These are phyloP conservation scores for Paecilomyces dactylethromorphus DNA, from an alignment of 2,329 filamentous ascomycete genomes.

Conservation along the genomic window DNA sequence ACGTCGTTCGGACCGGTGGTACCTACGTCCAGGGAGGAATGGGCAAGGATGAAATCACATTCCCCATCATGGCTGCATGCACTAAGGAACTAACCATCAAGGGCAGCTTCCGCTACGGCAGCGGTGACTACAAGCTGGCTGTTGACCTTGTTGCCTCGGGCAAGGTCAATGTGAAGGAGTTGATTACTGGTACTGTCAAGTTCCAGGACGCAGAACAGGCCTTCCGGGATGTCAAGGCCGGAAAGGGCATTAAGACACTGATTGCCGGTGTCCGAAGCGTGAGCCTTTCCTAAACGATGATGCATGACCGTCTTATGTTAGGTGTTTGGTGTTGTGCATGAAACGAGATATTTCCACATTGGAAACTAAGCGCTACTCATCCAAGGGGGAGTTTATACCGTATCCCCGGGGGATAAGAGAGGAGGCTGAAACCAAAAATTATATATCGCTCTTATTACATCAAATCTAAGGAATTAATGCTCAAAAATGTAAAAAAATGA, in stretches of 20 bases:
- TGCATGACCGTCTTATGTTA: neutral
- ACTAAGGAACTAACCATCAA: slow-evolving; percentile 81
- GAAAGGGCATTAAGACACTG: slow-evolving; percentile 53
- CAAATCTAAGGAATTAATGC: neutral
- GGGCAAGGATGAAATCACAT: slow-evolving; percentile 79
- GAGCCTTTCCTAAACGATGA: neutral
- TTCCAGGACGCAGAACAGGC: slow-evolving; percentile 81
- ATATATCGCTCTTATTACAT: neutral
- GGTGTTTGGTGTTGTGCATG: neutral
- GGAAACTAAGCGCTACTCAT: neutral
- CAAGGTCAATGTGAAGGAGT: slow-evolving; percentile 66
- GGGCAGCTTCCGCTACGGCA: slow-evolving; percentile 84
- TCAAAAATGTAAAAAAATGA: neutral
- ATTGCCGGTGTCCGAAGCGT: slow-evolving; percentile 32
- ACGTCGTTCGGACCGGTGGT: slow-evolving; percentile 64
- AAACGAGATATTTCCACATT: neutral
- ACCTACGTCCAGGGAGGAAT: slow-evolving; percentile 83
- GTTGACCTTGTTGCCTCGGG: slow-evolving; percentile 68
- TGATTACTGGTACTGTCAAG: slow-evolving; percentile 70
- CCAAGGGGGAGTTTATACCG: neutral
- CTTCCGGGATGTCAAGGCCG: slow-evolving; percentile 78
- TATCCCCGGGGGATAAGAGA: neutral
- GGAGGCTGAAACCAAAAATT: neutral
- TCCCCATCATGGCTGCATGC: slow-evolving; percentile 87
- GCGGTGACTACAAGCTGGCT: slow-evolving; percentile 80